Conservation (phyloP, 2,329 filamentous ascomycete species). For the Bipolaris zeicola region DNA sequence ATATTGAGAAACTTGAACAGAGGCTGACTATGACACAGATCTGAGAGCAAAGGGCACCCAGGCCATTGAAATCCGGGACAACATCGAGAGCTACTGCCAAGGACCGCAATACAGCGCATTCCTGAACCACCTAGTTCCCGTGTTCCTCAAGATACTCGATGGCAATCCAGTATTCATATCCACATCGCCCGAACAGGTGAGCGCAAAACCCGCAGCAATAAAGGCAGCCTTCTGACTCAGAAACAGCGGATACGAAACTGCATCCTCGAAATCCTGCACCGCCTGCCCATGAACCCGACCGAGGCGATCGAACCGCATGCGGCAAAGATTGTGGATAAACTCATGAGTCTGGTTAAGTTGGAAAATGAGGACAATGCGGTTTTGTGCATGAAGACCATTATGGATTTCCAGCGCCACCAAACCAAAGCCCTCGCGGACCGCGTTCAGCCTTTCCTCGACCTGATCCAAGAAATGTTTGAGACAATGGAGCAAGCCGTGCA, state of each 20-base stretch:
- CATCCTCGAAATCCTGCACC: conserved; percentile 91
- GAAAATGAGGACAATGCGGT: conserved; percentile 99
- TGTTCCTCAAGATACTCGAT: conserved; percentile 83
- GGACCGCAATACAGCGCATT: conserved; percentile 79
- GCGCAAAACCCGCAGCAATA: conserved; percentile 30
- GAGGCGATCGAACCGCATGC: conserved; percentile 90
- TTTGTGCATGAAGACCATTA: conserved; percentile 97
- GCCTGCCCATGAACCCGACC: conserved; percentile 74
- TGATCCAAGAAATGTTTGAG: conserved; percentile 96
- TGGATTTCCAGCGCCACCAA: conserved; percentile 94
- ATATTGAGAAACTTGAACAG: not conserved
- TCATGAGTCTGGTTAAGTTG: conserved; percentile 84
- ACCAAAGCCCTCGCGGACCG: conserved; percentile 78
- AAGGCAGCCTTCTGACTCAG: conserved; percentile 17
- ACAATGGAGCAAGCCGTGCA: conserved; percentile 93
- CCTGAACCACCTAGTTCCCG: conserved; percentile 84
- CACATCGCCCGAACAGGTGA: conserved; percentile 84
- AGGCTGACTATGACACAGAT: conserved; percentile 61
- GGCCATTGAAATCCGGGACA: conserved; percentile 86
- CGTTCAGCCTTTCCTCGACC: conserved; percentile 85
- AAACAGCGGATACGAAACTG: conserved; percentile 84
- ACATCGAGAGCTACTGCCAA: conserved; percentile 83
- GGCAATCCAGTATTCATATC: conserved; percentile 90
- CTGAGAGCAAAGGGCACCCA: conserved; percentile 79
- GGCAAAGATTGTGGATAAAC: conserved; percentile 82